Percentiles rank a stretch among this genome's conserved stretches.
These are phyloP conservation scores for Tetrapisispora namnaoensis DNA, from an alignment of 805 yeast species.

Conservation along the genomic window DNA sequence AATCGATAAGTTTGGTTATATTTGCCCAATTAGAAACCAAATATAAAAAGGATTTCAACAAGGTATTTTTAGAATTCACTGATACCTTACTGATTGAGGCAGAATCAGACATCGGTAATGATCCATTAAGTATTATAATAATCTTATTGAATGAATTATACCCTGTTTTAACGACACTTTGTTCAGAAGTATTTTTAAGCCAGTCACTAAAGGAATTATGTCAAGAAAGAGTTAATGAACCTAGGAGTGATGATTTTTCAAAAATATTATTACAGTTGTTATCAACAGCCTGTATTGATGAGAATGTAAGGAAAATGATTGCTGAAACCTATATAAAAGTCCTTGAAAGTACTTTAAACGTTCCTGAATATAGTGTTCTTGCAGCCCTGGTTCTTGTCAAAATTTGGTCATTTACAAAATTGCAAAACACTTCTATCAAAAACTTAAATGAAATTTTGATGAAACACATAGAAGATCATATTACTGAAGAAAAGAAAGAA, in stretches of 20 bases:
- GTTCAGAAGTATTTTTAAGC: slow-evolving; percentile 24
- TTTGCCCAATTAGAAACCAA: slow-evolving; percentile 11
- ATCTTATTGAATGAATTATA: slow-evolving; percentile 19
- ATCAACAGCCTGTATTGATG: slow-evolving; percentile 42
- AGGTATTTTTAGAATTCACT: slow-evolving; percentile 10
- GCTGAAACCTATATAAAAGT: slow-evolving; percentile 36
- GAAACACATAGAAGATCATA: background rate
- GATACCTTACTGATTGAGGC: slow-evolving; percentile 21
- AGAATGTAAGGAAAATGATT: slow-evolving; percentile 39
- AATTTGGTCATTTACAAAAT: slow-evolving; percentile 43
- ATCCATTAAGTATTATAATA: slow-evolving; percentile 15
- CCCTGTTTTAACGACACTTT: slow-evolving; percentile 21
- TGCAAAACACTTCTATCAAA: slow-evolving; percentile 24
- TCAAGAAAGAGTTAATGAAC: slow-evolving; percentile 8
- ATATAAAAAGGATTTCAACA: slow-evolving; percentile 14
- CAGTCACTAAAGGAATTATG: slow-evolving; percentile 22
- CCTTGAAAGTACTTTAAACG: slow-evolving; percentile 30
- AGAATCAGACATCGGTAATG: slow-evolving; percentile 15
- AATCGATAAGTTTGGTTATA: slow-evolving; percentile 15
- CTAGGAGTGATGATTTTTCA: slow-evolving; percentile 14
- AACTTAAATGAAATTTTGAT: slow-evolving; percentile 28
- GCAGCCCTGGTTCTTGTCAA: slow-evolving; percentile 44
- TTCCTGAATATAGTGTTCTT: slow-evolving; percentile 23
- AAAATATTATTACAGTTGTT: slow-evolving; percentile 29
- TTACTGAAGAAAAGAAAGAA: slow-evolving; percentile 2